A percentile compares a stretch with the other conserved stretches of the same genome.
phyloP scores from a whole-genome alignment of 176 grass and related monocot genomes.

The Pharus latifolius region DNA sequence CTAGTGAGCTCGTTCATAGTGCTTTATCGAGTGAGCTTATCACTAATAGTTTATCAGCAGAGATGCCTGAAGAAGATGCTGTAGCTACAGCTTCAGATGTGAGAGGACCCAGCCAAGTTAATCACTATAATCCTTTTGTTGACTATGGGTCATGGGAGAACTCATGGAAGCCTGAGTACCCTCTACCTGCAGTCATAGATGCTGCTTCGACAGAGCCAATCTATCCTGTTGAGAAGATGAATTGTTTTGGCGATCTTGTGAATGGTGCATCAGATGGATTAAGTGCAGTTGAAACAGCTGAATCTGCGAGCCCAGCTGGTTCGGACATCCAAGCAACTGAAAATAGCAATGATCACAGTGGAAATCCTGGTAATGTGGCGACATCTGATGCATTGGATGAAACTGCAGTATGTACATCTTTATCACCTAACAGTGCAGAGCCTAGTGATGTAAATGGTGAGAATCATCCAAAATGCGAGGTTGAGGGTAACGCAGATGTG shows the following conservation, averaged over 20 bases:
- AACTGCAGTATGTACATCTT: not conserved
- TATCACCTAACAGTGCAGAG: not conserved
- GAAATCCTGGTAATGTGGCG: not conserved
- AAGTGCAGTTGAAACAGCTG: conserved; percentile 1
- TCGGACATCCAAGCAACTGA: conserved; percentile 6
- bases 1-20: not conserved
- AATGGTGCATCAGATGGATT: not conserved
- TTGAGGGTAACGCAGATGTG: not conserved
- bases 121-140: conserved; percentile 17
- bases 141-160: conserved; percentile 2
- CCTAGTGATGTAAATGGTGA: not conserved
- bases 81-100: not conserved
- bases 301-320: not conserved
- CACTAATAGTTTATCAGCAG: not conserved
- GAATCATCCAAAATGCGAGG: not conserved
- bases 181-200: not conserved
- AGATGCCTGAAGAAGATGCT: conserved; percentile 2
- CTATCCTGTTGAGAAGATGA: not conserved
- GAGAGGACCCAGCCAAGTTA: not conserved
- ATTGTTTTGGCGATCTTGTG: not conserved
- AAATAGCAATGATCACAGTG: not conserved
- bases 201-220: conserved; percentile 3
- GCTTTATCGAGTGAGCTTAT: conserved; percentile 3
- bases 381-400: not conserved
- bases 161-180: conserved; percentile 1